Percentiles rank a stretch among this genome's conserved stretches.
phyloP scores from a whole-genome alignment of 371 early-diverging fungal genomes.

The Rhizopus microsporus region DNA sequence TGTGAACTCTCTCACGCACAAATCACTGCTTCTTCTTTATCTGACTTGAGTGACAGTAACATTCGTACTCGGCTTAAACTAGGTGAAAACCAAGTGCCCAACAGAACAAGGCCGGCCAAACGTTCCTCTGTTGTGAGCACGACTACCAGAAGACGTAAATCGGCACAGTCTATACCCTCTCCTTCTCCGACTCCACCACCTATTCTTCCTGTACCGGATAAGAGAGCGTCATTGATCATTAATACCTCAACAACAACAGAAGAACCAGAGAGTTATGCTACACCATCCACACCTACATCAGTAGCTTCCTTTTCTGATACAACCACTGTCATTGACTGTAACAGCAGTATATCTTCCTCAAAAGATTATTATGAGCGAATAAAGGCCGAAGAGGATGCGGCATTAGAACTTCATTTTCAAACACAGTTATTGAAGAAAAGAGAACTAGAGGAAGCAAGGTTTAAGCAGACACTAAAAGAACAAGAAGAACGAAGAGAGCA shows the following conservation, averaged over 20 bases:
- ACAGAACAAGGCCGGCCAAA: conserved; percentile 38
- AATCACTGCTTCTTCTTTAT: conserved; percentile 48
- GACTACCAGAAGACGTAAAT: conserved; percentile 34
- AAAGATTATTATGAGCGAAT: conserved; percentile 10
- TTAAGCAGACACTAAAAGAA: conserved; percentile 18
- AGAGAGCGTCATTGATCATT: conserved; percentile 14
- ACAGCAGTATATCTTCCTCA: not conserved
- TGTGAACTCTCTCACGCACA: conserved; percentile 58
- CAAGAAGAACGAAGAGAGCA: conserved; percentile 19
- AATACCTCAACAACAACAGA: conserved; percentile 5
- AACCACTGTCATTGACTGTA: not conserved
- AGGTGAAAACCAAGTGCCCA: conserved; percentile 39
- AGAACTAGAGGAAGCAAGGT: conserved; percentile 26
- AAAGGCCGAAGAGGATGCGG: conserved; percentile 24
- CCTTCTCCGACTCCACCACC: conserved; percentile 39
- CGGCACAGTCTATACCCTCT: conserved; percentile 30
- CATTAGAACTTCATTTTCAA: conserved; percentile 24
- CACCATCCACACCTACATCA: conserved; percentile 23
- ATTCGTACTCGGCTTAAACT: conserved; percentile 42
- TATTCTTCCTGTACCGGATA: conserved; percentile 3
- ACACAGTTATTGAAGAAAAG: conserved; percentile 23
- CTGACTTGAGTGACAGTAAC: conserved; percentile 42
- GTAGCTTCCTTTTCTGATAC: conserved; percentile 13
- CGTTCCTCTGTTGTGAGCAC: conserved; percentile 31
- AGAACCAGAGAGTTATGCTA: conserved; percentile 13